Base-by-base conservation (phyloP, 2,329 filamentous ascomycete genomes). In the Xylariaceae sp. region DNA sequence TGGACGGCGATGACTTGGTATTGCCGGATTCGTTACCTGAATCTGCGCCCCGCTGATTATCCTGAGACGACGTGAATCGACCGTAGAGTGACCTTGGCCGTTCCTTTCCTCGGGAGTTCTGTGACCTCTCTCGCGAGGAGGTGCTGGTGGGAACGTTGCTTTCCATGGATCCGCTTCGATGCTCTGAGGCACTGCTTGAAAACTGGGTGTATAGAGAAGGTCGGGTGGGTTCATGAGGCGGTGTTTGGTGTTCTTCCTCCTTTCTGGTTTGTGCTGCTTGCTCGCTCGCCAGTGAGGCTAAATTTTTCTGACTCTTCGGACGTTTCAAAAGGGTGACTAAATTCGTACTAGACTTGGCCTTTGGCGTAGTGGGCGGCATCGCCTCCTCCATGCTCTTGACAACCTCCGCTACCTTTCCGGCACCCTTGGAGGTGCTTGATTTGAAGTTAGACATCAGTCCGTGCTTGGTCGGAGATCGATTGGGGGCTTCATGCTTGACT, bases 171-270 rank as follows among this genome's bases (percentile, higher is more conserved):
- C 57, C 63, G 55, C 61, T 64, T 50, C 66, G 65, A 58, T 66
- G 67, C 58, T 67, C 72, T 59, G 68, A 72, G 66, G 65, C 71
- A 60, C 67, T 72, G 62, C 73, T 78, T 51, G 77, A 75, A 71
- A 93, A 94, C 68, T 94, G 88, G 11, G 89, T 84, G 79, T 90
- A 96, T 58, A 93, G 92, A 23, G 92, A 91, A 1, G 88, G 85
- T 15, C 82, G 79, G 8, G 74, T 68, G 18, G 75, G 69, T 53
- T 77, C 74, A 47, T 76, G 74, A 15, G 71, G 68, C 13, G 89
- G 90, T 37, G 83, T 87, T 56, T 81, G 82, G 72, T 96, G 96
- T 74, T 96, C 92, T 74, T 96, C 96, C 72, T 93, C 87, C 68
- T 83, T 87, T 34, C 73, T 74, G 47, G 75, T 73, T 45, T 77